Percentiles rank a stretch among this genome's conserved stretches.
phyloP scores from a whole-genome alignment of 805 yeast species.

The Cyberlindnera misumaiensis region DNA sequence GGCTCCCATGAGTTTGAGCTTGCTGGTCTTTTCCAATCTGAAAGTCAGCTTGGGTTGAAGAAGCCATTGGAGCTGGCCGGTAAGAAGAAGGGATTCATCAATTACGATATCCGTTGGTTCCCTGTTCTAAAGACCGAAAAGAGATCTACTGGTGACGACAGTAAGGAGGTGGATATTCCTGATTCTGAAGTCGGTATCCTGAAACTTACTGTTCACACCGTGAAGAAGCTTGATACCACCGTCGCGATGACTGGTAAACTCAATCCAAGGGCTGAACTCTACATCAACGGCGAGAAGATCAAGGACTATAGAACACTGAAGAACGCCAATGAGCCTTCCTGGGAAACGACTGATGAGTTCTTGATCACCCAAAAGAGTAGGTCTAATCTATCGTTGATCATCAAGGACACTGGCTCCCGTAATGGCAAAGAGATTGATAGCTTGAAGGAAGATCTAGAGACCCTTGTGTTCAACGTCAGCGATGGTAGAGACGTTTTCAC shows the following conservation, averaged over 20 bases:
- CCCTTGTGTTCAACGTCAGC: slow-evolving; percentile 37
- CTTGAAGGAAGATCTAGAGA: slow-evolving; percentile 39
- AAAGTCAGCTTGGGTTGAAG: slow-evolving; percentile 25
- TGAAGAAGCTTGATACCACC: slow-evolving; percentile 47
- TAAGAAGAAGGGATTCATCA: slow-evolving; percentile 49
- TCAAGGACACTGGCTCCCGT: slow-evolving; percentile 51
- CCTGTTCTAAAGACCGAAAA: slow-evolving; percentile 24
- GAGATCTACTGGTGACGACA: slow-evolving; percentile 20
- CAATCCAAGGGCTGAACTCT: slow-evolving; percentile 64
- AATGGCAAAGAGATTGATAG: slow-evolving; percentile 44
- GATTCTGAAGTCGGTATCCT: slow-evolving; percentile 71
- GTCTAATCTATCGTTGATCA: slow-evolving; percentile 46
- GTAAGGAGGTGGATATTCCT: slow-evolving; percentile 27
- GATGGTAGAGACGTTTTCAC: slow-evolving; percentile 43
- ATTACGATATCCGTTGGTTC: slow-evolving; percentile 45
- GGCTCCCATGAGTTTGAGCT: slow-evolving; percentile 50
- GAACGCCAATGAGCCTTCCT: slow-evolving; percentile 66
- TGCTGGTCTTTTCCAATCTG: slow-evolving; percentile 52
- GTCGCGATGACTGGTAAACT: slow-evolving; percentile 38
- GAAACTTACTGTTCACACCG: slow-evolving; percentile 55
- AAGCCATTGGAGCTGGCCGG: slow-evolving; percentile 32
- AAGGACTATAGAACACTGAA: slow-evolving; percentile 55
- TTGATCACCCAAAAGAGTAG: slow-evolving; percentile 54
- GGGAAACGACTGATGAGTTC: slow-evolving; percentile 57
- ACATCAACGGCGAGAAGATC: slow-evolving; percentile 48